Evolutionary conservation across 805 yeast genomes (phyloP).

Genomic region (Candida parachauliodes): DNA sequence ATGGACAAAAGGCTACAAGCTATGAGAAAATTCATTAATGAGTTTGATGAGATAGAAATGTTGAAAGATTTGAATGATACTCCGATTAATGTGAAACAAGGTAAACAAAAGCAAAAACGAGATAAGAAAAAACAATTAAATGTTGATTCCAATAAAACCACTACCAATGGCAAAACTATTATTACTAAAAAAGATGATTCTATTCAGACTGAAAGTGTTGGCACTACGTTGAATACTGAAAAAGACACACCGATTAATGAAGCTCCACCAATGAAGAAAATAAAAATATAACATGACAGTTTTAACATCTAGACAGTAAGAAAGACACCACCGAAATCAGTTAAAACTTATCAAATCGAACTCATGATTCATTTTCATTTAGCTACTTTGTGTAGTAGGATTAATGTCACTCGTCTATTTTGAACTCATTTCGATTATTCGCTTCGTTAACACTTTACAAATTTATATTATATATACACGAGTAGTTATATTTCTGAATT

Average conservation of each 20-base stretch:
- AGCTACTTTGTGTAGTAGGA: too few relatives aligned
- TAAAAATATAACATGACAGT: neutral
- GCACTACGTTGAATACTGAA: too few relatives aligned
- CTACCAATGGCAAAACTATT: too few relatives aligned
- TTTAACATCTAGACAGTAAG: neutral
- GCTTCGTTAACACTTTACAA: too few relatives aligned
- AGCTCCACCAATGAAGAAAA: neutral
- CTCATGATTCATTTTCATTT: too few relatives aligned
- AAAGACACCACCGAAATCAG: neutral
- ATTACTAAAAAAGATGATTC: too few relatives aligned
- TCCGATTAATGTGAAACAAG: slow-evolving; percentile 1
- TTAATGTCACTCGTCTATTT: too few relatives aligned
- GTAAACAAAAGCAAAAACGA: slow-evolving; percentile 2
- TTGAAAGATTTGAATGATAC: slow-evolving; percentile 7
- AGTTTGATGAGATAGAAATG: slow-evolving; percentile 7
- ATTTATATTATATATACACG: neutral
- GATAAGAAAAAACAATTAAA: slow-evolving; percentile 1
- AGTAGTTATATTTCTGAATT: neutral
- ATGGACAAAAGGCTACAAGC: slow-evolving; percentile 5
- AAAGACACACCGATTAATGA: too few relatives aligned
- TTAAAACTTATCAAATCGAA: too few relatives aligned
- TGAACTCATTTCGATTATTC: too few relatives aligned
- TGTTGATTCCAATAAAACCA: too few relatives aligned
- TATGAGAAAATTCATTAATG: slow-evolving; percentile 5
- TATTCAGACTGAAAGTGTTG: too few relatives aligned